Percentiles rank a stretch among this genome's conserved stretches.
Evolutionary conservation across 495 filamentous ascomycete genomes (phyloP).

Genomic region (Penicilliopsis zonata): DNA sequence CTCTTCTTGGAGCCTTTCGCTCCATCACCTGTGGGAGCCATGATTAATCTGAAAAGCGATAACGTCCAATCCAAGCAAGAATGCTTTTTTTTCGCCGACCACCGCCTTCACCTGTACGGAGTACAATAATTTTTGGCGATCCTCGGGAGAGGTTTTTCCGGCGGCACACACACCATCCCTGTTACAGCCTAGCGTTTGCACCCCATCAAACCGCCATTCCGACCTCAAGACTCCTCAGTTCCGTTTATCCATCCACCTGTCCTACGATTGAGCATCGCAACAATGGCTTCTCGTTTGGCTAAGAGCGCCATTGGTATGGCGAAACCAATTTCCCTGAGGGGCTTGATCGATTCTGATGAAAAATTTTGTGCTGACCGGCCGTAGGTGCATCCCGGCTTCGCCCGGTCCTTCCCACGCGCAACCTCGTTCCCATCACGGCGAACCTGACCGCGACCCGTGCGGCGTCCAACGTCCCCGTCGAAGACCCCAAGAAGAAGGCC

Average conservation of each 20-base stretch:
- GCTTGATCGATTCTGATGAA: conserved; percentile 7
- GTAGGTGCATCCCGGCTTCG: conserved; percentile 85
- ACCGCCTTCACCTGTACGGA: no score
- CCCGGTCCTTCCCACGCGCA: conserved; percentile 54
- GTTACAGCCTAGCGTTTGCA: conserved; percentile 77
- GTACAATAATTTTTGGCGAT: conserved; percentile 21
- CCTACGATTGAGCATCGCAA: conserved; percentile 30
- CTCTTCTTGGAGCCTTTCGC: conserved; percentile 27
- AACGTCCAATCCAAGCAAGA: no score
- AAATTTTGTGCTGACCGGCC: conserved; percentile 17
- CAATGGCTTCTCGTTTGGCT: conserved; percentile 93
- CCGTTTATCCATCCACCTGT: conserved; percentile 26
- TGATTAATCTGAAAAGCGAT: no score
- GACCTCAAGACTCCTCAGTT: conserved; percentile 36
- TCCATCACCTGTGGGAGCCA: conserved; percentile 17
- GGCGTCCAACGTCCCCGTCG: conserved; percentile 63
- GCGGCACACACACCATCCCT: conserved; percentile 47
- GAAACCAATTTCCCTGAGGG: not conserved
- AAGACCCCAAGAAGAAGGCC: conserved; percentile 87
- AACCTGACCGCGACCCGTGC: conserved; percentile 51
- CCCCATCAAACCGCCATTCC: conserved; percentile 70
- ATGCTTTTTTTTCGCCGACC: no score
- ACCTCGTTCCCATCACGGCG: conserved; percentile 57
- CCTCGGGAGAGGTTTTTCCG: conserved; percentile 30
- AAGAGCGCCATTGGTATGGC: conserved; percentile 81